These are phyloP conservation scores for Hypocreales sp. DNA, from an alignment of 2,329 filamentous ascomycete species.

Conservation along the genomic window DNA sequence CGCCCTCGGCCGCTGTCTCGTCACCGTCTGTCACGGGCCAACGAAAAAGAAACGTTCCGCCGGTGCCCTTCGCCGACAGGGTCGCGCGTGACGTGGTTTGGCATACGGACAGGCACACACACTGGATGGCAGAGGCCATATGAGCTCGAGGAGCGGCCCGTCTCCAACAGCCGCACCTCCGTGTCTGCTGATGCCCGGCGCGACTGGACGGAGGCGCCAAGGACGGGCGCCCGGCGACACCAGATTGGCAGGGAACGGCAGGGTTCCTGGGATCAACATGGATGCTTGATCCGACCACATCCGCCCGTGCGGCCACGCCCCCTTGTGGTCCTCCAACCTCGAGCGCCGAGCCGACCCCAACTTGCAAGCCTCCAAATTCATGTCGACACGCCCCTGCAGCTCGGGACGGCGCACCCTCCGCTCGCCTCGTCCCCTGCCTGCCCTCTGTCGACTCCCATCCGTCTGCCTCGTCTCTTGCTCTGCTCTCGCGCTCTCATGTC, in stretches of 20 bases:
- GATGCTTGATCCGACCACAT: conserved; percentile 2
- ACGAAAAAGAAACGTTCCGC: conserved; percentile 2
- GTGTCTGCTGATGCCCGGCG: conserved; percentile 2
- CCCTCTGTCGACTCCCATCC: no score
- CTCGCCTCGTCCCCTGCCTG: not conserved
- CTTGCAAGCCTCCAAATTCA: conserved; percentile 3
- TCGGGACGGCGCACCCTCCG: not conserved
- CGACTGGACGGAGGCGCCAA: not conserved
- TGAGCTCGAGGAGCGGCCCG: conserved; percentile 1
- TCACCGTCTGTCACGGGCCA: conserved; percentile 2
- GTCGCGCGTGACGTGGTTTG: conserved; percentile 1
- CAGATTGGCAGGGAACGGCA: conserved; percentile 1
- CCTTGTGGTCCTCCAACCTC: not conserved
- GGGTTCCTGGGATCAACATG: conserved; percentile 1
- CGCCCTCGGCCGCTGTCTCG: no score
- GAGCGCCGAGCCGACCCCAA: conserved; percentile 2
- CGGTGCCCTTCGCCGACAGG: not conserved
- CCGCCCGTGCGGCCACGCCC: conserved; percentile 1
- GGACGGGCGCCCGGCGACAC: no score
- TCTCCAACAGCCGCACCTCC: conserved; percentile 1
- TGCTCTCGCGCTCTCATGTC: no score
- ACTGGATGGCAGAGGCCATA: not conserved
- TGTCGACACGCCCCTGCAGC: conserved; percentile 2
- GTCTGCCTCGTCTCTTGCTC: no score
- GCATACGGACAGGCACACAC: not conserved